A percentile compares a stretch with the other conserved stretches of the same genome.
Conservation (phyloP, 495 filamentous ascomycete genomes). For the Tuber umbilicatum region DNA sequence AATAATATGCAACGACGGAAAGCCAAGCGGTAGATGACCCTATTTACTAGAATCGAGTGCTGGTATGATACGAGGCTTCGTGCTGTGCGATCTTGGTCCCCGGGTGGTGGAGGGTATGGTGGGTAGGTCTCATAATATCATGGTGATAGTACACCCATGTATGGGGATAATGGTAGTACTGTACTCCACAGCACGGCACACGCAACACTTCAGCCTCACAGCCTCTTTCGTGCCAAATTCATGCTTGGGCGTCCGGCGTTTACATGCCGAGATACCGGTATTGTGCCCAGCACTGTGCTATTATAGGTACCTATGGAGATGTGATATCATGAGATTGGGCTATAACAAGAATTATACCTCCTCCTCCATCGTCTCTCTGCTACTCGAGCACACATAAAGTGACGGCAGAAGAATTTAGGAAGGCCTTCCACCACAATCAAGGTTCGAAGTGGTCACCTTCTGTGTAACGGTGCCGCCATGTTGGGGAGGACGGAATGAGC, state of each 20-base stretch:
- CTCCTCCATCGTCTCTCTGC: neutral
- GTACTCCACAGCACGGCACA: neutral
- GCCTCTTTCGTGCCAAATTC: neutral
- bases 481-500: neutral
- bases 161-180: neutral
- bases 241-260: neutral
- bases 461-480: neutral
- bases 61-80: neutral
- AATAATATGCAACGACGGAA: neutral
- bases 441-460: neutral
- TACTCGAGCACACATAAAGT: neutral
- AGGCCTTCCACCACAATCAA: neutral
- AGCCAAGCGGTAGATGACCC: neutral
- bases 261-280: neutral
- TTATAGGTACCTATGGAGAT: neutral
- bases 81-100: neutral
- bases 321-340: neutral
- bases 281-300: neutral
- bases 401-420: neutral
- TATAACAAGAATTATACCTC: neutral
- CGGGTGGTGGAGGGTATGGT: neutral
- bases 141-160: neutral
- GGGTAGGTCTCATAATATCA: neutral
- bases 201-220: slow-evolving; percentile 3
- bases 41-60: neutral